phyloP scores from a whole-genome alignment of 768 basidiomycete species.

The Tricholoma hemisulphureum region DNA sequence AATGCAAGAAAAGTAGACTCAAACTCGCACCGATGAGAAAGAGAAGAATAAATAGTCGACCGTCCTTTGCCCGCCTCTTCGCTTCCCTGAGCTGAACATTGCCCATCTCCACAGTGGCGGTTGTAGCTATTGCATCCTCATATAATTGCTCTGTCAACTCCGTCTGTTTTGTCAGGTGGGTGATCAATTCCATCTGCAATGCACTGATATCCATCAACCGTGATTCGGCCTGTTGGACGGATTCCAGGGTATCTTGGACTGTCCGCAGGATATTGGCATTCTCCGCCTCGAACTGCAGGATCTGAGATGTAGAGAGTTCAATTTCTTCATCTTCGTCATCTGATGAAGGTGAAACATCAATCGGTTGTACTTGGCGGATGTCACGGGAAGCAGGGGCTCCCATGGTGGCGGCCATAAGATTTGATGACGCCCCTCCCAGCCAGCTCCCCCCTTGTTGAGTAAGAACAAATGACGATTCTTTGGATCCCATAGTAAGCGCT shows the following conservation, averaged over 20 bases:
- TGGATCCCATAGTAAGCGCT: constrained; percentile 44
- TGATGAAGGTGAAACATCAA: constrained; percentile 30
- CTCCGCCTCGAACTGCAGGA: constrained; percentile 90
- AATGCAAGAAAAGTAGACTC: constrained; percentile 89
- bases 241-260: constrained; percentile 82
- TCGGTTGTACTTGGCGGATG: constrained; percentile 23
- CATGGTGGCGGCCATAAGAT: constrained; percentile 59
- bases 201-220: constrained; percentile 90
- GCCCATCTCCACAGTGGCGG: constrained; percentile 83
- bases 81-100: constrained; percentile 91
- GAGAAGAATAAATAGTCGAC: constrained; percentile 84
- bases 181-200: constrained; percentile 88
- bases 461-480: constrained; percentile 20
- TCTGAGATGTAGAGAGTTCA: constrained; percentile 82
- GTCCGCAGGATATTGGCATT: constrained; percentile 82
- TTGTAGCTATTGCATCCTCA: constrained; percentile 89
- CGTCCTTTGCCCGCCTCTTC: constrained; percentile 79
- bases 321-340: constrained; percentile 77
- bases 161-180: constrained; percentile 84
- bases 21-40: constrained; percentile 92
- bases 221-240: constrained; percentile 90
- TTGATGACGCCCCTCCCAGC: constrained; percentile 60
- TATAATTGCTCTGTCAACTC: constrained; percentile 92
- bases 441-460: constrained; percentile 44
- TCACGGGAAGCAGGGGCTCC: constrained; percentile 42